These are phyloP conservation scores for Favolaschia claudopus DNA, from an alignment of 768 basidiomycete genomes.

Conservation along the genomic window DNA sequence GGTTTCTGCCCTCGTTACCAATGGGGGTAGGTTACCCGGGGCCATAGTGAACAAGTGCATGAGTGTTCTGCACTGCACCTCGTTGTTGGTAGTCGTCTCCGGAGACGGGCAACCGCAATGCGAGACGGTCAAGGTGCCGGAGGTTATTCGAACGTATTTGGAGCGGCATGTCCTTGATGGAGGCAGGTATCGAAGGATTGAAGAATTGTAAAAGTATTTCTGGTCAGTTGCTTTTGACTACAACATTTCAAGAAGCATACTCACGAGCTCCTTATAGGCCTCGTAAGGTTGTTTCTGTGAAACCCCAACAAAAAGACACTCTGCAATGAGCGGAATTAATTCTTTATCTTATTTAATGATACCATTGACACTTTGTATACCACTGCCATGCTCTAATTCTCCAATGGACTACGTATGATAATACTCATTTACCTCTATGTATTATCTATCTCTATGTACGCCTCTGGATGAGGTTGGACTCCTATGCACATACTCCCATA, in stretches of 20 bases:
- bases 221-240: neutral
- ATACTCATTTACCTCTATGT: neutral
- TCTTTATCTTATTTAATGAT: constrained; percentile 6
- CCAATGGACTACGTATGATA: neutral
- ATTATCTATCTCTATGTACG: neutral
- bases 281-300: neutral
- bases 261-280: neutral
- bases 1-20: constrained; percentile 11
- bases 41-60: constrained; percentile 26
- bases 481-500: too few relatives aligned
- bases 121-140: constrained; percentile 18
- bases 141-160: constrained; percentile 19
- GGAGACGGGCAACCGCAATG: neutral
- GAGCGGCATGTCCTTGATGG: constrained; percentile 20
- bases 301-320: neutral
- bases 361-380: constrained; percentile 15
- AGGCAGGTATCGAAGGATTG: constrained; percentile 4
- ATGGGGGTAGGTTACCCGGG: constrained; percentile 4
- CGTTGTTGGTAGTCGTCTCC: constrained; percentile 12
- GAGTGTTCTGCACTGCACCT: constrained; percentile 22
- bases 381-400: constrained; percentile 18
- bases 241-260: neutral
- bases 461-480: too few relatives aligned
- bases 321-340: neutral
- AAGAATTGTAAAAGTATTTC: neutral